These are phyloP conservation scores for Helotiales sp. DNA, from an alignment of 2,329 filamentous ascomycete species.

Conservation along the genomic window DNA sequence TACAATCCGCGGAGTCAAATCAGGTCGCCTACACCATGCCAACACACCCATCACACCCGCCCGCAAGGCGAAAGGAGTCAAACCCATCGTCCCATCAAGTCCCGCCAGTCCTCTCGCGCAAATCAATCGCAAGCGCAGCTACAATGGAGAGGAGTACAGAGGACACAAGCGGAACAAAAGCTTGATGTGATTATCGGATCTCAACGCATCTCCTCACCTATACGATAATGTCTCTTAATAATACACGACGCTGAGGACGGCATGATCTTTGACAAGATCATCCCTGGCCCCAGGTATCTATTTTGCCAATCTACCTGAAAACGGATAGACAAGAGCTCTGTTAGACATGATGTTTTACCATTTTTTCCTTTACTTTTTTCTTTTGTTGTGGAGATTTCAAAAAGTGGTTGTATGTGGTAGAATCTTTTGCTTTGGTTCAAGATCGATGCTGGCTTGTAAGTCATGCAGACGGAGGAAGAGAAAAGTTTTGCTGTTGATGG, in stretches of 20 bases:
- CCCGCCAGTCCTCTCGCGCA: slow-evolving; percentile 29
- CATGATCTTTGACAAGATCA: not conserved
- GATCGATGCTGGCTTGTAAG: not conserved
- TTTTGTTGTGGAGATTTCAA: no score
- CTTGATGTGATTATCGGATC: slow-evolving; percentile 21
- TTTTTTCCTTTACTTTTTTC: not conserved
- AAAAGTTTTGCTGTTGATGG: not conserved
- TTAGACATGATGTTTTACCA: not conserved
- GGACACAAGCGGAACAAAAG: slow-evolving; percentile 32
- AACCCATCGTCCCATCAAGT: slow-evolving; percentile 19
- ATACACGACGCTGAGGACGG: slow-evolving; percentile 3
- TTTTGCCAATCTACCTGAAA: not conserved
- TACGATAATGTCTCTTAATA: not conserved
- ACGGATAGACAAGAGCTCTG: slow-evolving; percentile 1
- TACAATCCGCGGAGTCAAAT: slow-evolving; percentile 62
- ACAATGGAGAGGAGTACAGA: slow-evolving; percentile 21
- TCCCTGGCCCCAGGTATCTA: not conserved
- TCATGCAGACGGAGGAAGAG: not conserved
- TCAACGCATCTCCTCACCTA: not conserved
- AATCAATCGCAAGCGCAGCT: slow-evolving; percentile 31
- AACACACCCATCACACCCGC: slow-evolving; percentile 68
- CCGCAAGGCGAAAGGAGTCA: slow-evolving; percentile 43
- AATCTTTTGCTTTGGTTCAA: not conserved
- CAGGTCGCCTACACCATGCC: slow-evolving; percentile 64
- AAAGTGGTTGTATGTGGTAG: not conserved